phyloP scores from a whole-genome alignment of 768 basidiomycete species.

The Cystobasidium tubakii region DNA sequence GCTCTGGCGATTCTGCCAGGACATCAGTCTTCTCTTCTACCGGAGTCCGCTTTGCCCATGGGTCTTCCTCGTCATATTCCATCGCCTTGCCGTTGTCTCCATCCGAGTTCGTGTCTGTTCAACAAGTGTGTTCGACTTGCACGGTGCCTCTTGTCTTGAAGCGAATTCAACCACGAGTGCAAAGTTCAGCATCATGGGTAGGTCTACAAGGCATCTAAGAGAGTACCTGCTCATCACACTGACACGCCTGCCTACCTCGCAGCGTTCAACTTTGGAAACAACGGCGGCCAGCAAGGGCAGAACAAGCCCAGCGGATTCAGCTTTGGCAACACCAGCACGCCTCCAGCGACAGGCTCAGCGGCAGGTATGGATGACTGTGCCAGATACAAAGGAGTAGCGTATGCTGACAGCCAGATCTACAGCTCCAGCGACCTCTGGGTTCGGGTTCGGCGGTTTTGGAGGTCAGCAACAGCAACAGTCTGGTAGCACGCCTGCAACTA shows the following conservation, averaged over 20 bases:
- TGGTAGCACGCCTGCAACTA: neutral
- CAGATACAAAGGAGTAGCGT: neutral
- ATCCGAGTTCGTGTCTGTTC: neutral
- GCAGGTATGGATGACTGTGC: neutral
- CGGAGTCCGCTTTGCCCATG: conserved; percentile 24
- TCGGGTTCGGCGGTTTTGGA: conserved; percentile 20
- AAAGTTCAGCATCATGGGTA: neutral
- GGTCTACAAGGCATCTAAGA: neutral
- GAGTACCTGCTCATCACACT: neutral
- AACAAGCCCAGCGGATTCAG: conserved; percentile 24
- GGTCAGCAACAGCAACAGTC: neutral
- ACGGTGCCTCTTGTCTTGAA: neutral
- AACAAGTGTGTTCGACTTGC: neutral
- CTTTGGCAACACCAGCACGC: conserved; percentile 17
- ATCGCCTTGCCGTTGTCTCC: conserved; percentile 6
- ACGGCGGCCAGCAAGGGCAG: conserved; percentile 15
- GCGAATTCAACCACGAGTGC: neutral
- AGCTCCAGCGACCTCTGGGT: conserved; percentile 19
- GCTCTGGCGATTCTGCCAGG: neutral
- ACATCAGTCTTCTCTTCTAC: neutral
- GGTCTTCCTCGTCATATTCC: conserved; percentile 1
- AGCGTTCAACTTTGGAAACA: conserved; percentile 16
- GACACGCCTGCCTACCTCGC: neutral
- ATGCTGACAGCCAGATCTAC: neutral
- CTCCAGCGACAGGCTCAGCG: neutral